Percentiles rank a stretch among this genome's conserved stretches.
Conservation (phyloP, 2,329 filamentous ascomycete genomes). For the Fusarium pseudoanthophilum region DNA sequence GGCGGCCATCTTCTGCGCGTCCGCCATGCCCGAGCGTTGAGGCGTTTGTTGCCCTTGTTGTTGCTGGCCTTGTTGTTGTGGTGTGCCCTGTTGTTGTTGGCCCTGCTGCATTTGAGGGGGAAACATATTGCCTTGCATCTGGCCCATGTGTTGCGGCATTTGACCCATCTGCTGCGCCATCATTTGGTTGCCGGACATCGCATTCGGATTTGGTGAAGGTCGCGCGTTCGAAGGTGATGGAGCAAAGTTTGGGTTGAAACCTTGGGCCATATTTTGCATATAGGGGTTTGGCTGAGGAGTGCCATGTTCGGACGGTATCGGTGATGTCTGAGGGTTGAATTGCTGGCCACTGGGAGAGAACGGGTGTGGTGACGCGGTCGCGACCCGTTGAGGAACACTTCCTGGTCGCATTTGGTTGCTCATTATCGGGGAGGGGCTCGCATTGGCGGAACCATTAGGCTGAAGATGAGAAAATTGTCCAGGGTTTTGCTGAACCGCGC, state of each 20-base stretch:
- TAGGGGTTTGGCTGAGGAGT: conserved; percentile 81
- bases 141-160: conserved; percentile 59
- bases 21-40: conserved; percentile 55
- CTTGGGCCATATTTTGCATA: conserved; percentile 69
- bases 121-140: conserved; percentile 58
- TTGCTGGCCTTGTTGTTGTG: conserved; percentile 53
- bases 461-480: conserved; percentile 85
- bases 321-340: conserved; percentile 77
- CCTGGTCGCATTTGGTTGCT: conserved; percentile 79
- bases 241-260: conserved; percentile 68
- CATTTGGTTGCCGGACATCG: conserved; percentile 64
- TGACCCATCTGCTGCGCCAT: conserved; percentile 63
- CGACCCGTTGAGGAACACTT: conserved; percentile 80
- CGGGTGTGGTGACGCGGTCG: conserved; percentile 91
- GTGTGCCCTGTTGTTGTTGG: conserved; percentile 56
- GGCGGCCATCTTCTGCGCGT: conserved; percentile 77
- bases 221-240: conserved; percentile 66
- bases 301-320: conserved; percentile 79
- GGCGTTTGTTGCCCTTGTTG: conserved; percentile 48
- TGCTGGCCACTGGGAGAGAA: conserved; percentile 83
- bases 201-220: conserved; percentile 65
- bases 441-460: conserved; percentile 81
- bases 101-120: conserved; percentile 58
- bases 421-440: conserved; percentile 94
- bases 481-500: conserved; percentile 70